These are phyloP conservation scores for Porcisia deanei DNA, from an alignment of 208 protist species.

Conservation along the genomic window DNA sequence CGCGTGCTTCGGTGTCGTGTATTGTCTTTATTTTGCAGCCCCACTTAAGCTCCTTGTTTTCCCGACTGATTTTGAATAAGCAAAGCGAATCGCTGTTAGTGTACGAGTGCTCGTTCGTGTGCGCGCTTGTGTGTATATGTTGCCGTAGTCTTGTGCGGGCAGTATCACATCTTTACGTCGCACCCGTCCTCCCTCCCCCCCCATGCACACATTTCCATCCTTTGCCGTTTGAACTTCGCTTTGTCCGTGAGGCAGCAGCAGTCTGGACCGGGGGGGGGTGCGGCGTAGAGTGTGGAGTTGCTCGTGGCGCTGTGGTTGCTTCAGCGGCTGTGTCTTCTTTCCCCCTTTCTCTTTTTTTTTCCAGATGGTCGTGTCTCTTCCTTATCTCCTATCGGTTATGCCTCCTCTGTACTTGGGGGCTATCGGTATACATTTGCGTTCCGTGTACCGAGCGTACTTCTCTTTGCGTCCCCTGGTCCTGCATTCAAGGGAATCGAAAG, in stretches of 20 bases:
- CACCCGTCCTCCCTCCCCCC: background rate
- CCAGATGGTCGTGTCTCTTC: background rate
- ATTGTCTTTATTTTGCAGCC: no score
- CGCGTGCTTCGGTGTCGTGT: no score
- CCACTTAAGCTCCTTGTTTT: background rate
- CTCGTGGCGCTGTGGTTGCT: background rate
- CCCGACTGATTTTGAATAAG: background rate
- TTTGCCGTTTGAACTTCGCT: background rate
- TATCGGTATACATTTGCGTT: background rate
- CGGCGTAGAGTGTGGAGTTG: background rate
- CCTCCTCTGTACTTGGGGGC: background rate
- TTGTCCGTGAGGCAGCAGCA: background rate
- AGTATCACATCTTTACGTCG: background rate
- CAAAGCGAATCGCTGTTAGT: no score
- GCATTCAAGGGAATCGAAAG: background rate
- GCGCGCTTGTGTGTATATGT: background rate
- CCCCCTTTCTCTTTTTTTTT: background rate
- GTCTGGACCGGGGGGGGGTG: background rate
- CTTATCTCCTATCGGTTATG: background rate
- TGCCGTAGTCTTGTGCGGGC: background rate
- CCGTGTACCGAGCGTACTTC: background rate
- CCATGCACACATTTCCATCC: background rate
- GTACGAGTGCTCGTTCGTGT: background rate
- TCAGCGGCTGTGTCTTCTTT: background rate
- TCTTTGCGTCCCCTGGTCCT: background rate